These are phyloP conservation scores for Cryphonectria nitschkei DNA, from an alignment of 2,329 filamentous ascomycete genomes.

Conservation along the genomic window DNA sequence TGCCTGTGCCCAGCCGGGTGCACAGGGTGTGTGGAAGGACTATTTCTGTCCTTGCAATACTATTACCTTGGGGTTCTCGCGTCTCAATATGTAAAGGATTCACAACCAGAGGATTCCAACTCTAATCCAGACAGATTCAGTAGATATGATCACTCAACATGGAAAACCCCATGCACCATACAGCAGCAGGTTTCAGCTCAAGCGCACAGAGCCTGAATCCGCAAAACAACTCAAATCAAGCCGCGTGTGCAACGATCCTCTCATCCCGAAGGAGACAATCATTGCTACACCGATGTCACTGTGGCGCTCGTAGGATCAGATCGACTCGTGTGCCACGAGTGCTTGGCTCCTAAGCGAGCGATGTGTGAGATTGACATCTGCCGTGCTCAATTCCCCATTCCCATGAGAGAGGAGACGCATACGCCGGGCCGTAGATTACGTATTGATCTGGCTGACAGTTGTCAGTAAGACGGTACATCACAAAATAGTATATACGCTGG, in stretches of 20 bases:
- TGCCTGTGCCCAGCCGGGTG: not conserved
- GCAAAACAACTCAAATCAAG: not conserved
- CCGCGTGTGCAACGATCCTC: constrained; percentile 1
- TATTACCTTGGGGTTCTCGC: not conserved
- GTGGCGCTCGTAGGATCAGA: constrained; percentile 11
- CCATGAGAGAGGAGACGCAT: not conserved
- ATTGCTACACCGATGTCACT: constrained; percentile 13
- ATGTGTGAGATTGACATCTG: constrained; percentile 16
- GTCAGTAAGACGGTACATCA: not conserved
- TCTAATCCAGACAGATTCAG: not conserved
- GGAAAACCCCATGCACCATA: not conserved
- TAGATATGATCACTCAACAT: not conserved
- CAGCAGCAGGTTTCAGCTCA: not conserved
- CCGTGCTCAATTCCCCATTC: not conserved
- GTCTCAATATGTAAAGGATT: not conserved
- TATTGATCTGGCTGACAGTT: not conserved
- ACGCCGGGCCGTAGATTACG: not conserved
- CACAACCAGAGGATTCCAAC: not conserved
- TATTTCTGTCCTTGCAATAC: not conserved
- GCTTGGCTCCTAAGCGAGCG: constrained; percentile 9
- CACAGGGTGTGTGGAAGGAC: not conserved
- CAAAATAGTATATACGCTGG: not conserved
- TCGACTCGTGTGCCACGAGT: constrained; percentile 8
- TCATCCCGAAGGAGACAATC: not conserved
- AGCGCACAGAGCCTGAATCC: not conserved